Evolutionary conservation across 805 yeast genomes (phyloP).

Genomic region (Yamadazyma akitaensis): DNA sequence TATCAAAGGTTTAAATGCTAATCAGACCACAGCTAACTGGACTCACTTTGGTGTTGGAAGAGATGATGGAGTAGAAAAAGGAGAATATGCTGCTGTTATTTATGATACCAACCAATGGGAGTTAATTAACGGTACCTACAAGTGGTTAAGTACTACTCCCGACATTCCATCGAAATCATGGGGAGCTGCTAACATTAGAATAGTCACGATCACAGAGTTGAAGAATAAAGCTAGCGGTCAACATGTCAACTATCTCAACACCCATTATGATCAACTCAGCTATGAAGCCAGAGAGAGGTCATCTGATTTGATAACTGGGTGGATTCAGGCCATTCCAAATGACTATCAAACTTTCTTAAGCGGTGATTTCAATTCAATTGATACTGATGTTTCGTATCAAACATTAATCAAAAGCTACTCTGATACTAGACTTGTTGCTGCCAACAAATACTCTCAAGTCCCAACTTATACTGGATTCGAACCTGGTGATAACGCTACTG

Average conservation of each 20-base stretch:
- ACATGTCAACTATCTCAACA: constrained; percentile 40
- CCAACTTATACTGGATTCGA: constrained; percentile 42
- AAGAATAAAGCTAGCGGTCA: constrained; percentile 43
- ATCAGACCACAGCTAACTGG: constrained; percentile 39
- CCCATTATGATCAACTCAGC: constrained; percentile 52
- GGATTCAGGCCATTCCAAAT: constrained; percentile 31
- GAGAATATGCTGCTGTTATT: constrained; percentile 52
- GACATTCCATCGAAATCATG: constrained; percentile 44
- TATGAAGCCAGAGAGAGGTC: constrained; percentile 43
- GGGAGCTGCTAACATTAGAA: constrained; percentile 40
- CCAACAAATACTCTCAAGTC: constrained; percentile 18
- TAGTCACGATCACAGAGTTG: constrained; percentile 39
- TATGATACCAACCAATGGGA: constrained; percentile 37
- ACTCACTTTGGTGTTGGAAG: constrained; percentile 46
- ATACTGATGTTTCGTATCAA: constrained; percentile 21
- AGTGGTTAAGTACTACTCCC: constrained; percentile 57
- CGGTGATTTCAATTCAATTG: constrained; percentile 55
- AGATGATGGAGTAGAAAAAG: constrained; percentile 47
- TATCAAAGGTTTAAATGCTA: constrained; percentile 34
- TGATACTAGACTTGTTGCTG: constrained; percentile 32
- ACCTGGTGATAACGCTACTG: constrained; percentile 19
- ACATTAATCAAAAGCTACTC: constrained; percentile 25
- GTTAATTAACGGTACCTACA: constrained; percentile 38
- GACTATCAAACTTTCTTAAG: constrained; percentile 39
- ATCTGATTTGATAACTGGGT: constrained; percentile 42